A percentile compares a stretch with the other conserved stretches of the same genome.
phyloP scores from a whole-genome alignment of 2,329 filamentous ascomycete genomes.

The Phaeosphaeria sp. region DNA sequence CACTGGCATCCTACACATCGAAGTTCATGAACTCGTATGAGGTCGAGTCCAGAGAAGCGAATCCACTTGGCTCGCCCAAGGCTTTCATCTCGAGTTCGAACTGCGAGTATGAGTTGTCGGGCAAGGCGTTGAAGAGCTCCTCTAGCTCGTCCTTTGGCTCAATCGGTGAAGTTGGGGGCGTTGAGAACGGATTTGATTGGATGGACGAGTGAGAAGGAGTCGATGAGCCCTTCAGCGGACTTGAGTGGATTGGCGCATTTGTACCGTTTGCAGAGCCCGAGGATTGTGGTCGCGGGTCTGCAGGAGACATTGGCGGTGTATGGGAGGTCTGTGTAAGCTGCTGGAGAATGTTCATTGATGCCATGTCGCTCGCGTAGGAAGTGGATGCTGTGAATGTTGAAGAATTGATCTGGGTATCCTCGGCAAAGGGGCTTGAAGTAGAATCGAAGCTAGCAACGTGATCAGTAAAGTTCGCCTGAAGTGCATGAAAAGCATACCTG shows the following conservation, averaged over 20 bases:
- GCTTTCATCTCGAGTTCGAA: conserved; percentile 50
- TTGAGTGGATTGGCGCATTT: conserved; percentile 27
- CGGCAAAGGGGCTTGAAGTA: conserved; percentile 37
- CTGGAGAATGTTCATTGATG: conserved; percentile 44
- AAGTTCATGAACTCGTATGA: conserved; percentile 47
- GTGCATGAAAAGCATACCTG: conserved; percentile 26
- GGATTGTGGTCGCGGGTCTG: conserved; percentile 35
- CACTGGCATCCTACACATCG: conserved; percentile 25
- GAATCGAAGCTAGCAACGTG: conserved; percentile 34
- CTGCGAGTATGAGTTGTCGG: conserved; percentile 42
- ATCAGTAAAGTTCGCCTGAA: conserved; percentile 19
- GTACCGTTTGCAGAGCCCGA: conserved; percentile 28
- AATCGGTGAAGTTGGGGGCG: conserved; percentile 46
- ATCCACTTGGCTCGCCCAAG: conserved; percentile 36
- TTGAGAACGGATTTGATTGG: conserved; percentile 47
- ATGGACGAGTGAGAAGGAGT: conserved; percentile 44
- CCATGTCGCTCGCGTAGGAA: conserved; percentile 37
- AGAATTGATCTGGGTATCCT: conserved; percentile 25
- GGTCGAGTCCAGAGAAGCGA: conserved; percentile 36
- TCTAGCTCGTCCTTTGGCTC: conserved; percentile 43
- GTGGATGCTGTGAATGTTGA: conserved; percentile 37
- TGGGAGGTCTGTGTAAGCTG: conserved; percentile 44
- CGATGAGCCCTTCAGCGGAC: conserved; percentile 36
- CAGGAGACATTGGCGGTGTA: conserved; percentile 48
- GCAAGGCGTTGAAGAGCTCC: conserved; percentile 41